Evolutionary conservation across 73 alveolate genomes (phyloP), one percentile per base, ranked within the genome.

Genomic region (Breviolum minutum): DNA sequence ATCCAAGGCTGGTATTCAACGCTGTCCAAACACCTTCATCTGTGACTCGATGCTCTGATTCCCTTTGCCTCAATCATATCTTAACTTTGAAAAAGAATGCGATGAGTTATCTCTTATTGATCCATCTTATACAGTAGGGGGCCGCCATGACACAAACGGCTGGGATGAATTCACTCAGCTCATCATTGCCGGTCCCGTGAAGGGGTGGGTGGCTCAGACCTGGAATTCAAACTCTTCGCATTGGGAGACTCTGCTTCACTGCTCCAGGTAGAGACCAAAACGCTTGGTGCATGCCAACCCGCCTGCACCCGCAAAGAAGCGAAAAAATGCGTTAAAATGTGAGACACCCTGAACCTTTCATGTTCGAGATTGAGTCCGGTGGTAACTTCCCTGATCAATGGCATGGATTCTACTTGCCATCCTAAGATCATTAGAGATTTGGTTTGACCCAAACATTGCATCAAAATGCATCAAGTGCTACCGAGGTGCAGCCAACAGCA

Each of bases 221-320:
- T 32, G 40, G 88, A 8, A 10, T 63, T 19, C 82, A 19, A 7
- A 27, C 69, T 66, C 20, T 66, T 48, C 66, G 76, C 71, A 27
- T 61, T 61, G 5, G 92, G 92, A 13, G 76, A 83, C 8, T 83
- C 92, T 54, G 92, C 92, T 83, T 83, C 92, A 26, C 76, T 61
- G 32, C 76, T 83, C 92, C 92, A 83, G 40, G 92, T 83, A 13
- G 92, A 83, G 92, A 83, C 92, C 26, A 83, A 83, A 19, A 83
- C 92, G 16, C 92, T n/a, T 22, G 92, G 92, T 9, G 92, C 92
- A 26, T 83, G 92, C 92, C 92, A 83, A 20, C 92, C 92, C 11
- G 92, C 92, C 92, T 83, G 30, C 19, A 74, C 26, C 54, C 54
- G 3, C 0, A 40, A 22, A 68, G 6, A 40, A 3, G 54, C 54